Percentiles rank a stretch among this genome's conserved stretches.
Conservation (phyloP, 768 basidiomycete species). For the Lactarius psammicola region DNA sequence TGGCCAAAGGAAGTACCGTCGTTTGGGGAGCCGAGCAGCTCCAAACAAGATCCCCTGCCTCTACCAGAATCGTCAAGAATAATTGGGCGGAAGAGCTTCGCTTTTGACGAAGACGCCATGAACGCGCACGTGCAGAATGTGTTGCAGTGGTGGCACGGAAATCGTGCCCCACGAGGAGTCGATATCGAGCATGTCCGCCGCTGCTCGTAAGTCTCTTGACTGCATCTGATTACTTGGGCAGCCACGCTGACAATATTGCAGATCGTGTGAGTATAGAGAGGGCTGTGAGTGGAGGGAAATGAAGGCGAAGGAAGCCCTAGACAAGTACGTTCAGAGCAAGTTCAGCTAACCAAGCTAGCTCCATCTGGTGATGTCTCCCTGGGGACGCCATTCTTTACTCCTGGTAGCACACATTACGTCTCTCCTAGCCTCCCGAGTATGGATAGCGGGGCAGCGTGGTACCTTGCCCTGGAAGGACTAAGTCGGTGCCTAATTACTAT, state of each 20-base stretch:
- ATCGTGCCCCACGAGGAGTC: constrained; percentile 69
- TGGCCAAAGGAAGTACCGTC: background rate
- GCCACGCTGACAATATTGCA: constrained; percentile 13
- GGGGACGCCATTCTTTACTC: background rate
- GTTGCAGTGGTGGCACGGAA: constrained; percentile 75
- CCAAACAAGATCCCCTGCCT: background rate
- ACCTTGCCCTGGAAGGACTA: background rate
- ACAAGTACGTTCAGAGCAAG: background rate
- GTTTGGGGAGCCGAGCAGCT: background rate
- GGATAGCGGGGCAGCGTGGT: background rate
- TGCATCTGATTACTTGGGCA: background rate
- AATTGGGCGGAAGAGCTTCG: constrained; percentile 65
- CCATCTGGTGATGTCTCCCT: background rate
- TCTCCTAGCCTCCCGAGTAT: background rate
- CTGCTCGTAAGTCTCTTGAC: constrained; percentile 57
- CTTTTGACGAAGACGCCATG: constrained; percentile 52
- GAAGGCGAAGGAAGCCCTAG: constrained; percentile 32
- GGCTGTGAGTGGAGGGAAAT: constrained; percentile 44
- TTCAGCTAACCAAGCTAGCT: background rate
- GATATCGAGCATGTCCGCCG: constrained; percentile 53
- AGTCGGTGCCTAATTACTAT: background rate
- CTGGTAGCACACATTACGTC: background rate
- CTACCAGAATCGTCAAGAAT: constrained; percentile 38
- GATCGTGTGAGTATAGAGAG: constrained; percentile 43
- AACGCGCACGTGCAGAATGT: constrained; percentile 52